Evolutionary conservation across 2,329 filamentous ascomycete species (phyloP).

Genomic region (Didymella arachidicola): DNA sequence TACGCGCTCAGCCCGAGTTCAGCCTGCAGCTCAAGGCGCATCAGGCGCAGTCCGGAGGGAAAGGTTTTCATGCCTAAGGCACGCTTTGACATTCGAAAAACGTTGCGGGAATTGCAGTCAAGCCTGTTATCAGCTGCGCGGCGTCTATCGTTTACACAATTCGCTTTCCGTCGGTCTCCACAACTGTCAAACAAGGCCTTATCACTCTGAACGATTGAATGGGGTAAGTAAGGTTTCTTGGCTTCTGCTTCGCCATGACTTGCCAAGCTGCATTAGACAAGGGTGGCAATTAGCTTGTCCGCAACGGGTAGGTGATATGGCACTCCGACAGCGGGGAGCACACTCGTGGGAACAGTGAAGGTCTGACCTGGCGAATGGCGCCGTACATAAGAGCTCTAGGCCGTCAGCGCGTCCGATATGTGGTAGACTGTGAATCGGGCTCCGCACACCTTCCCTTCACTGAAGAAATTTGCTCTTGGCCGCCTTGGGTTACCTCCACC

Average conservation of each 20-base stretch:
- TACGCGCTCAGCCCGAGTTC: slow-evolving; percentile 12
- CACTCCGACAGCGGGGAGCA: slow-evolving; percentile 20
- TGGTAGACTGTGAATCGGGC: slow-evolving; percentile 17
- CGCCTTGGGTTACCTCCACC: slow-evolving; percentile 32
- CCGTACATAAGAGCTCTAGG: slow-evolving; percentile 28
- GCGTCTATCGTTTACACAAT: slow-evolving; percentile 10
- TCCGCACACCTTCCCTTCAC: slow-evolving; percentile 27
- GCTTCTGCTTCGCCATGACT: slow-evolving; percentile 24
- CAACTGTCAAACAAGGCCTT: slow-evolving; percentile 21
- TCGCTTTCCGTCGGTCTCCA: slow-evolving; percentile 24
- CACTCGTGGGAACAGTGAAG: slow-evolving; percentile 21
- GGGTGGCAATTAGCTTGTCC: slow-evolving; percentile 23
- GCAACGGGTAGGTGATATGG: slow-evolving; percentile 32
- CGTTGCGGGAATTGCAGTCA: background rate
- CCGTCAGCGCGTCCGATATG: slow-evolving; percentile 14
- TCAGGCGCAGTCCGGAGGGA: slow-evolving; percentile 9
- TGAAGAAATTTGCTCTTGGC: slow-evolving; percentile 29
- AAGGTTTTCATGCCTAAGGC: slow-evolving; percentile 1
- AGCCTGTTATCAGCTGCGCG: slow-evolving; percentile 16
- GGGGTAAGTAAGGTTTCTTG: slow-evolving; percentile 25
- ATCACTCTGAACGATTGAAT: slow-evolving; percentile 22
- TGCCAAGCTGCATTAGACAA: slow-evolving; percentile 29
- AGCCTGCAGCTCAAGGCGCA: slow-evolving; percentile 16
- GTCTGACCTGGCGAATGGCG: slow-evolving; percentile 33
- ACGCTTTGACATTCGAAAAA: background rate